Evolutionary conservation across 2,329 filamentous ascomycete species (phyloP).

Genomic region (Albifimbria verrucaria): DNA sequence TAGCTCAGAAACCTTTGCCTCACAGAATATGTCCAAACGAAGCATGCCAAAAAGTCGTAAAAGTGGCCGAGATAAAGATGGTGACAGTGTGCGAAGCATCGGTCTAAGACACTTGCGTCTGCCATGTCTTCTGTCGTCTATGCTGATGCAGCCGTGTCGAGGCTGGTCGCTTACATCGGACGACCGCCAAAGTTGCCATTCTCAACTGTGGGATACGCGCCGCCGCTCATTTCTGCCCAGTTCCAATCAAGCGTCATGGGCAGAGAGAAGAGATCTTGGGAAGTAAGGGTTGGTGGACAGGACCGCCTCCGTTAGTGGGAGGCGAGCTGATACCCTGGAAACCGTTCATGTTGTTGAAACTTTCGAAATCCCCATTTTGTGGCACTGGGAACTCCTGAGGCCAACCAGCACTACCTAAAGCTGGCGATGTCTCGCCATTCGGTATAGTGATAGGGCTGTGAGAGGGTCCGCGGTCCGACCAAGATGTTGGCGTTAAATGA

Average conservation of each 20-base stretch:
- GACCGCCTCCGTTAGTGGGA: slow-evolving; percentile 25
- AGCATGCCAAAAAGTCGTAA: too few relatives aligned
- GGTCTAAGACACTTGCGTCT: too few relatives aligned
- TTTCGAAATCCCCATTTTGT: slow-evolving; percentile 37
- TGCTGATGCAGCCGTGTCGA: too few relatives aligned
- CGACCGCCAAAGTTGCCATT: slow-evolving; percentile 50
- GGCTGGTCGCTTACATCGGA: too few relatives aligned
- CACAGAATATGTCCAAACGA: too few relatives aligned
- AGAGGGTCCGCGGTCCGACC: slow-evolving; percentile 17
- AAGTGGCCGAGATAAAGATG: too few relatives aligned
- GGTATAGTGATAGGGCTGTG: slow-evolving; percentile 18
- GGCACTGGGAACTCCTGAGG: slow-evolving; percentile 40
- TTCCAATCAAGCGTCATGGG: slow-evolving; percentile 95
- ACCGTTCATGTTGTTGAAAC: slow-evolving; percentile 43
- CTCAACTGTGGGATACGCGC: slow-evolving; percentile 60
- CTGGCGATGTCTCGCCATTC: slow-evolving; percentile 41
- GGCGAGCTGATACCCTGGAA: slow-evolving; percentile 37
- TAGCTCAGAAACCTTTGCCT: too few relatives aligned
- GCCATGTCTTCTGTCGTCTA: too few relatives aligned
- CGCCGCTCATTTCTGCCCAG: slow-evolving; percentile 67
- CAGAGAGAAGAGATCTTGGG: slow-evolving; percentile 95
- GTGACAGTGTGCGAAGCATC: too few relatives aligned
- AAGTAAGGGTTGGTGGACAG: slow-evolving; percentile 72
- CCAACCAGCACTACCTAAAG: slow-evolving; percentile 43
- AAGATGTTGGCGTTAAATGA: slow-evolving; percentile 24